phyloP scores from a whole-genome alignment of 345 rosid species.

The Arabidopsis suecica region DNA sequence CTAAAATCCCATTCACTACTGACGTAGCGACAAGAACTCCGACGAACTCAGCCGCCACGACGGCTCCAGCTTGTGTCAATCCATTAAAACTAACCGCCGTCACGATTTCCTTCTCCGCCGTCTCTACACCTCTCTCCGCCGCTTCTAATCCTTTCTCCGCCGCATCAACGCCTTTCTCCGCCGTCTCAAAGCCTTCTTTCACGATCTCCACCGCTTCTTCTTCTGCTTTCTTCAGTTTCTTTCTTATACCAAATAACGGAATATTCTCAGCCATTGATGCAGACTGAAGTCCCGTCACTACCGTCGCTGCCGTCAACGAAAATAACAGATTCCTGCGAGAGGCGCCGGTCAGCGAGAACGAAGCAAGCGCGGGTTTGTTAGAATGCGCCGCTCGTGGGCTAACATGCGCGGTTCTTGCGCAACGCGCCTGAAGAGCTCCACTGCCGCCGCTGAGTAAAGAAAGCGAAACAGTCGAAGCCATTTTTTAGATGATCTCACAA shows the following conservation, averaged over 20 bases:
- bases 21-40: slow-evolving; percentile 76
- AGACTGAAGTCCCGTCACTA: slow-evolving; percentile 43
- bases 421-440: slow-evolving; percentile 35
- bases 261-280: slow-evolving; percentile 66
- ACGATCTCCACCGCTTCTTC: slow-evolving; percentile 75
- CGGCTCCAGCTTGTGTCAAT: slow-evolving; percentile 81
- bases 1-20: slow-evolving; percentile 79
- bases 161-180: slow-evolving; percentile 58
- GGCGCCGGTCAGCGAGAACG: slow-evolving; percentile 29
- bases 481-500: slow-evolving; percentile 28
- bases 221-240: slow-evolving; percentile 73
- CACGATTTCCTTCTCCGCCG: slow-evolving; percentile 61
- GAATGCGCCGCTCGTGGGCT: slow-evolving; percentile 42
- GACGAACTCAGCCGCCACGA: slow-evolving; percentile 73
- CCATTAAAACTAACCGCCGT: slow-evolving; percentile 63
- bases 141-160: slow-evolving; percentile 69
- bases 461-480: slow-evolving; percentile 60
- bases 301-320: slow-evolving; percentile 61
- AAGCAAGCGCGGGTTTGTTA: slow-evolving; percentile 38
- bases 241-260: slow-evolving; percentile 76
- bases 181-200: slow-evolving; percentile 69
- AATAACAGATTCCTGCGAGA: slow-evolving; percentile 63
- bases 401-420: slow-evolving; percentile 36
- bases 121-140: slow-evolving; percentile 65
- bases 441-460: slow-evolving; percentile 29